Evolutionary conservation across 768 basidiomycete genomes (phyloP).

Genomic region (Collybia nuda): DNA sequence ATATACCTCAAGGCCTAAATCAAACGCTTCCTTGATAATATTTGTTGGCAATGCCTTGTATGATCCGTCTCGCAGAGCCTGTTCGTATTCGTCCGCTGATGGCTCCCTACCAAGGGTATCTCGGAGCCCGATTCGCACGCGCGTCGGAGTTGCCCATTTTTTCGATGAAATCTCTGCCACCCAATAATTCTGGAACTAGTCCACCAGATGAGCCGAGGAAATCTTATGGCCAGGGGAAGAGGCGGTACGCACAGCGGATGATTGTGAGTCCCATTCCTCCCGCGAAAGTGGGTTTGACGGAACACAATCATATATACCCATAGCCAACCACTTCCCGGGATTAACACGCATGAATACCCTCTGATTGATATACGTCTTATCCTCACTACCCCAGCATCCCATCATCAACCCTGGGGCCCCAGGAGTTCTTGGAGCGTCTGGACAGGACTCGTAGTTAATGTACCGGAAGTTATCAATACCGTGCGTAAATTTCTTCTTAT

Average conservation of each 20-base stretch:
- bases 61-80: not conserved
- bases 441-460: not conserved
- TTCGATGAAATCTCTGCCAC: not conserved
- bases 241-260: not conserved
- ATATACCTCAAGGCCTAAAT: not conserved
- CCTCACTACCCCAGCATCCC: not conserved
- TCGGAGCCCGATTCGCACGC: not conserved
- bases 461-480: not conserved
- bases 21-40: not conserved
- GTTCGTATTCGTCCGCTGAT: not conserved
- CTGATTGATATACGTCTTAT: not conserved
- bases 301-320: not conserved
- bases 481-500: not conserved
- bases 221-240: not conserved
- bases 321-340: not conserved
- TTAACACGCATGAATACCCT: not conserved
- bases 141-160: not conserved
- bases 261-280: not conserved
- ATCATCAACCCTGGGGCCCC: constrained; percentile 1
- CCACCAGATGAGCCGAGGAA: not conserved
- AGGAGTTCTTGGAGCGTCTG: not conserved
- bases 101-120: not conserved
- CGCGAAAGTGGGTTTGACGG: not conserved
- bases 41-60: not conserved
- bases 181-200: constrained; percentile 1